These are phyloP conservation scores for Tulasnella sp. DNA, from an alignment of 768 basidiomycete species.

Conservation along the genomic window DNA sequence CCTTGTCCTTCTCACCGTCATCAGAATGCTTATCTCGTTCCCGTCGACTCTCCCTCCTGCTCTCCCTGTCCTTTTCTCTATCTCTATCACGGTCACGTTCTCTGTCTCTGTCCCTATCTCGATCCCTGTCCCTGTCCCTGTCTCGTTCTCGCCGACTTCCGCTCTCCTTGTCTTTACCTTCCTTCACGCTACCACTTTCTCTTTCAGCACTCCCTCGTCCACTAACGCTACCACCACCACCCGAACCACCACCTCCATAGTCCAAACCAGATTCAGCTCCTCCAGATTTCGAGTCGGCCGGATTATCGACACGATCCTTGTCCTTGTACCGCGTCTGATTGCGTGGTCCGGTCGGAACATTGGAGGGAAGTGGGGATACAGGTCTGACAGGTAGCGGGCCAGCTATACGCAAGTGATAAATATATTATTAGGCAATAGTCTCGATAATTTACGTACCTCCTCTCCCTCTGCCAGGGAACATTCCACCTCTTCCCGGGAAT, in stretches of 20 bases:
- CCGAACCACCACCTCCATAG: constrained; percentile 51
- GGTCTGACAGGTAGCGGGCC: constrained; percentile 53
- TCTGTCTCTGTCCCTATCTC: constrained; percentile 9
- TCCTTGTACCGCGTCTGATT: constrained; percentile 80
- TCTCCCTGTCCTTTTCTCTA: background rate
- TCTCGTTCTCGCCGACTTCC: constrained; percentile 4
- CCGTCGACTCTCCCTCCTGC: constrained; percentile 9
- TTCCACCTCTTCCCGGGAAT: constrained; percentile 13
- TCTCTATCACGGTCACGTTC: constrained; percentile 13
- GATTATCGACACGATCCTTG: constrained; percentile 52
- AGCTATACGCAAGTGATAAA: background rate
- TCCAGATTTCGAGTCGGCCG: constrained; percentile 45
- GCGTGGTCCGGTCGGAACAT: constrained; percentile 75
- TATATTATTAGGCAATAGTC: constrained; percentile 1
- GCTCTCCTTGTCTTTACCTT: background rate
- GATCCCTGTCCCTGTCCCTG: constrained; percentile 9
- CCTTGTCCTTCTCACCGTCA: constrained; percentile 12
- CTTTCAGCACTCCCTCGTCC: constrained; percentile 13
- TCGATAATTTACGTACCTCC: constrained; percentile 1
- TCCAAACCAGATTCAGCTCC: constrained; percentile 53
- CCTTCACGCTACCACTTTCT: constrained; percentile 8
- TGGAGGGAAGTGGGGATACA: constrained; percentile 73
- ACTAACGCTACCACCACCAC: constrained; percentile 18
- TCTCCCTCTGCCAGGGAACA: constrained; percentile 13
- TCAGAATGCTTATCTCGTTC: constrained; percentile 8